Base-by-base conservation (phyloP, 345 rosid species). In the Leavenworthia alabamica region DNA sequence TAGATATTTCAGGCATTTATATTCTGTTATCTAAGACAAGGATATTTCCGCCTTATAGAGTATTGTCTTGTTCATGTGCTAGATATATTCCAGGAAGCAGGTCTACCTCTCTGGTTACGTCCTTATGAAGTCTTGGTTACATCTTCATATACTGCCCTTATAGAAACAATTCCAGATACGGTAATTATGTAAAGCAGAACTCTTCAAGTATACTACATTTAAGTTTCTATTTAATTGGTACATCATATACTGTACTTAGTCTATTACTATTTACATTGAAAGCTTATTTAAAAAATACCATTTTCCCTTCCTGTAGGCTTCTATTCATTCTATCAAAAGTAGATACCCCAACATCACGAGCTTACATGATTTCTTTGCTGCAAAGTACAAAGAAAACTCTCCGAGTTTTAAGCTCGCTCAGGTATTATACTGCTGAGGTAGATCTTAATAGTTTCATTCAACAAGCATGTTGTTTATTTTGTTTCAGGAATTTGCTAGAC, bases 61-160 rank as follows among this genome's bases (percentile, higher is more conserved):
- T 64, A 16, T 39, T 3, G 45, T 11, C 6, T 57, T 57, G 41
- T 64, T 37, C 45, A 50, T 64, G 68, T 73, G 45, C 41, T 82
- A 94, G 96, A 94, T 73, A 94, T 94, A 78, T 90, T 94, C 60
- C 96, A 88, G 74, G 99, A 93, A 86, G 97, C 97, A 62, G 97
- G 97, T 57, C 90, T 90, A 35, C 99, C 99, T 36, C 92, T 94
- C 56, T 93, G 99, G 99, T 77, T 94, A 70, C 92, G 96, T 24
- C 96, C 96, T 51, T 90, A 90, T 46, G 97, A 93, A 77, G 97
- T 94, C 50, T 67, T 94, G 60, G 94, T 86, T 49, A 94, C 99
- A 68, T 94, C 99, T 42, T 90, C 99, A 40, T 94, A 94, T 70
- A 86, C 97, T 19, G 97, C 99, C 74, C 90, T 94, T 20, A 94